Base-by-base conservation (phyloP, 169 alveolate species). In the Babesia gibsoni region DNA sequence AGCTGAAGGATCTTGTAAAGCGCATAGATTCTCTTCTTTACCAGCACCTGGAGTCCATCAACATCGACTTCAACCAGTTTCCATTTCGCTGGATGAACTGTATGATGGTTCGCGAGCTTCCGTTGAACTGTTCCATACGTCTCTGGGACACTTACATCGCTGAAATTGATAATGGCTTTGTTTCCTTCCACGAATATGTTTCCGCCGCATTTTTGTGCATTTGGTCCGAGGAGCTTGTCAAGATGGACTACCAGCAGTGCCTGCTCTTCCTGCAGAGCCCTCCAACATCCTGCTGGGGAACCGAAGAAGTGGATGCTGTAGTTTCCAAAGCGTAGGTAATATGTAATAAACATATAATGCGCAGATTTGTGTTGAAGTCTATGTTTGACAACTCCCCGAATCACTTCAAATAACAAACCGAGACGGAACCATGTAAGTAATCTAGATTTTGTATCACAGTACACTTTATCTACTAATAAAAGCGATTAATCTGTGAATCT, bases 11-110 rank as follows among this genome's bases (percentile, higher is more conserved):
- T 73, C 84, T 96, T 23, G 93, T 94, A 32, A 92, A 88, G 83
- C 86, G 97, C 36, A 93, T 94, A 27, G 98, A 96, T 66, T 87
- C 81, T 42, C 70, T 74, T 68, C 81, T 91, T 29, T 89, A 81
- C 77, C 45, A 83, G 72, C 94, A 94, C 59, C 67, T 94, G 46
- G 91, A 91, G 86, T 78, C 74, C 29, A 56, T 78, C 33, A 90
- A 89, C 65, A 78, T 92, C n/a, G 95, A 92, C 67, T 84, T 91
- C 54, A 69, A 92, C 72, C 98, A 94, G 83, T 84, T 94, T 25
- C 84, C 98, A 3, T 94, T 94, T 69, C 81, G 98, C 49, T 94
- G 98, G 98, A 91, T 92, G 90, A 92, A 92, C 77, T 92, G 96
- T 75, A 58, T 92, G 54, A 77, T 92, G 67, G 75, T 79, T 61